Evolutionary conservation across 2,329 filamentous ascomycete species (phyloP), one percentile per base, ranked within the genome.

Genomic region (Hypoxylon sp.): DNA sequence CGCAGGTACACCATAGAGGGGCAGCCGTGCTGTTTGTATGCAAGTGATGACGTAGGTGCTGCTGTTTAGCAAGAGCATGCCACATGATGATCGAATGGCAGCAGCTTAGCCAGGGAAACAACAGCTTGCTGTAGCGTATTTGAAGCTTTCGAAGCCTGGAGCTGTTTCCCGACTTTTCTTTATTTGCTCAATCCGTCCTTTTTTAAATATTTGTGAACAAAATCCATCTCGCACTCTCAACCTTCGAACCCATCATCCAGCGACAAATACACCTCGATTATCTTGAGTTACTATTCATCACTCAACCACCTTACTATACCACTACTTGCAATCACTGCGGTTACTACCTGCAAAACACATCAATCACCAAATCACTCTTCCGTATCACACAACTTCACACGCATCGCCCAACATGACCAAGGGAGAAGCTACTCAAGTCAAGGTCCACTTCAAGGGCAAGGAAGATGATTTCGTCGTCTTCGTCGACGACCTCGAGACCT

Each of bases 381-480:
- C 48, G 32, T 45, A 36, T n/a, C 28, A 63, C 33, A 63, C 55
- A 62, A 70, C 48, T 64, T 60, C 62, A 84, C 73, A 93, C 20
- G 49, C 64, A 61, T 56, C 48, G 57, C 57, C 67, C 79, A 85
- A 74, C 67, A 93, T 93, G 90, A 80, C 88, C 79, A 90, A 90
- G 78, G 91, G 90, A 82, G 91, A 92, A 82, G 85, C 86, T 70
- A 78, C 79, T 65, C 86, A 90, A 79, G 85, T 84, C 82, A 96
- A 96, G 84, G 86, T 97, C 81, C 91, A 95, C 87, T 93, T 88
- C 89, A 92, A 93, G 86, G 93, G 93, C 81, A 70, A 76, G 62
- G 77, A 80, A 30, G 85, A 88, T 33, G 85, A 88, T 78, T 89
- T 85, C 74, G 75, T 88, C 75, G 78, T 88, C 77, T 87, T 89